Evolutionary conservation across 202 grass and related monocot genomes (phyloP).

Genomic region (Schoenoplectus tabernaemontani): DNA sequence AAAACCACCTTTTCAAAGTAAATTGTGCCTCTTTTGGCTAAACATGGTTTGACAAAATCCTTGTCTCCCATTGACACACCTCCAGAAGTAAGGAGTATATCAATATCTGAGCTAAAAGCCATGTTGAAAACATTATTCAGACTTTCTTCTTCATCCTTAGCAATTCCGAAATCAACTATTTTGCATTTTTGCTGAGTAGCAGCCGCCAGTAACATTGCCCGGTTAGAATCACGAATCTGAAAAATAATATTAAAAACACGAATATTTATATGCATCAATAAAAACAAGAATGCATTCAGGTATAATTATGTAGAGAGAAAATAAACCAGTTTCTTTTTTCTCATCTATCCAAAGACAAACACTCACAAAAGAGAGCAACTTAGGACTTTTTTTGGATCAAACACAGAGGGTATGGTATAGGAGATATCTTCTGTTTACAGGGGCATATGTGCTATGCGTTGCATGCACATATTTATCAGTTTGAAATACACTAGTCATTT

Average conservation of each 20-base stretch:
- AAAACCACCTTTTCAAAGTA: conserved; percentile 78
- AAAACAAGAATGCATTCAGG: neutral
- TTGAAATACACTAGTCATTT: neutral
- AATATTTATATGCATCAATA: neutral
- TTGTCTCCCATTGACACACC: conserved; percentile 97
- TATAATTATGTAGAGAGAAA: neutral
- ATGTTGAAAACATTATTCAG: conserved; percentile 48
- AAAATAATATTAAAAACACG: conserved; percentile 17
- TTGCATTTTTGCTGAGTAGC: conserved; percentile 75
- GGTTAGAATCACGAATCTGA: conserved; percentile 96
- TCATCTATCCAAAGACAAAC: neutral
- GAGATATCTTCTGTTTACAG: neutral
- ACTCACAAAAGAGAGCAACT: neutral
- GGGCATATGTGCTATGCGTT: neutral
- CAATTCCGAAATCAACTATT: conserved; percentile 80
- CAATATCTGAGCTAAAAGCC: conserved; percentile 52
- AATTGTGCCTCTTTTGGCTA: conserved; percentile 67
- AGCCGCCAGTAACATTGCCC: conserved; percentile 76
- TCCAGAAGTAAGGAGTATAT: conserved; percentile 86
- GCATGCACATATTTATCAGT: neutral
- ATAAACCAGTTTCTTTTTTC: neutral
- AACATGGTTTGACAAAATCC: conserved; percentile 87
- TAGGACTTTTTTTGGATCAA: neutral
- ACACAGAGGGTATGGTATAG: neutral
- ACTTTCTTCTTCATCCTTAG: conserved; percentile 72